These are phyloP conservation scores for Cyberlindnera amylophila DNA, from an alignment of 805 yeast genomes.

Conservation along the genomic window DNA sequence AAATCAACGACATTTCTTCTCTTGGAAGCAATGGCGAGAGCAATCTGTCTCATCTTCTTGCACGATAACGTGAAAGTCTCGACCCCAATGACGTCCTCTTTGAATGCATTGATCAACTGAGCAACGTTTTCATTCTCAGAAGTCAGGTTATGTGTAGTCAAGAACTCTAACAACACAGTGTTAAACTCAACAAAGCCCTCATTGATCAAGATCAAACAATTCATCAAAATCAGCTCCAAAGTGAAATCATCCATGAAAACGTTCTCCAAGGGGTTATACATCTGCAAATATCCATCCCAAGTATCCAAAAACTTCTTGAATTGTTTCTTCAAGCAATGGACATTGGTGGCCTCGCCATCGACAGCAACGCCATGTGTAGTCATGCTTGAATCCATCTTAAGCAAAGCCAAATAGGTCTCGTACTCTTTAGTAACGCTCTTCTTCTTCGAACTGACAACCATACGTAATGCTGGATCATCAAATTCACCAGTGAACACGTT, in stretches of 20 bases:
- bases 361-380: constrained; percentile 5
- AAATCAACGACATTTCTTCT: constrained; percentile 5
- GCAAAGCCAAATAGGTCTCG: constrained; percentile 1
- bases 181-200: constrained; percentile 17
- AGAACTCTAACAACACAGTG: constrained; percentile 6
- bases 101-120: constrained; percentile 5
- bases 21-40: constrained; percentile 5
- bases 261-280: background rate
- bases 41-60: constrained; percentile 9
- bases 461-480: constrained; percentile 1
- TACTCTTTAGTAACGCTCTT: constrained; percentile 5
- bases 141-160: constrained; percentile 4
- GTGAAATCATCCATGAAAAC: constrained; percentile 17
- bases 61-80: constrained; percentile 4
- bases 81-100: background rate
- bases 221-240: constrained; percentile 13
- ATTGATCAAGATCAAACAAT: constrained; percentile 14
- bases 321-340: constrained; percentile 4
- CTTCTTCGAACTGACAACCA: constrained; percentile 2
- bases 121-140: constrained; percentile 7
- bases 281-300: constrained; percentile 7
- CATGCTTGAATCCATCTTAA: constrained; percentile 9
- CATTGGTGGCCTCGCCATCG: constrained; percentile 9
- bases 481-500: constrained; percentile 7
- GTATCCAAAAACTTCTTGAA: constrained; percentile 11